These are phyloP conservation scores for Tulasnella sp. DNA, from an alignment of 768 basidiomycete species.

Conservation along the genomic window DNA sequence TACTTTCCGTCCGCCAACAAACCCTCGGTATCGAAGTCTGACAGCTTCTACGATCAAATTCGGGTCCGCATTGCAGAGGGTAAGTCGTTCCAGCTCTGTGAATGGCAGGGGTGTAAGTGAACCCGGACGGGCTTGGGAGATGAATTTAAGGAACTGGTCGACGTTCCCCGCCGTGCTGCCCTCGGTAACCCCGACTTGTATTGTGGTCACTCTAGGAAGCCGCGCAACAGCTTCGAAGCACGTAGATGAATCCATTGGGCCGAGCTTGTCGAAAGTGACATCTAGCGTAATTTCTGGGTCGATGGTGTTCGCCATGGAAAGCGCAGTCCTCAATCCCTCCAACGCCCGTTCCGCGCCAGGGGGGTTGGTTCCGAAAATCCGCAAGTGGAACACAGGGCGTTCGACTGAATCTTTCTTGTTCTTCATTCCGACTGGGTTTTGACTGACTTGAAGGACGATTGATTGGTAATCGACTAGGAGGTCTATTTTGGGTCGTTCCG, in stretches of 20 bases:
- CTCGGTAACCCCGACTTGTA: neutral
- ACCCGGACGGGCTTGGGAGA: neutral
- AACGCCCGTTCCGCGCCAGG: neutral
- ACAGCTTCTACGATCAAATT: neutral
- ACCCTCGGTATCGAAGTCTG: neutral
- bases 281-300: neutral
- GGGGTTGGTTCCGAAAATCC: neutral
- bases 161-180: neutral
- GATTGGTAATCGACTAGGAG: neutral
- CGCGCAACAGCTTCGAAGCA: neutral
- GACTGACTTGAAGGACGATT: neutral
- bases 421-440: neutral
- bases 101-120: neutral
- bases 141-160: neutral
- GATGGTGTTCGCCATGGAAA: neutral
- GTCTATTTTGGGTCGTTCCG: neutral
- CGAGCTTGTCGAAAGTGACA: neutral
- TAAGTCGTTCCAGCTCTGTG: neutral
- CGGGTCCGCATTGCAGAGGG: neutral
- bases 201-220: neutral
- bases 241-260: neutral
- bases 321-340: neutral
- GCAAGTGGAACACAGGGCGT: neutral
- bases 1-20: neutral
- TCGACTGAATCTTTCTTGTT: neutral